phyloP scores from a whole-genome alignment of 768 basidiomycete species.

The Phlegmacium glaucopus region DNA sequence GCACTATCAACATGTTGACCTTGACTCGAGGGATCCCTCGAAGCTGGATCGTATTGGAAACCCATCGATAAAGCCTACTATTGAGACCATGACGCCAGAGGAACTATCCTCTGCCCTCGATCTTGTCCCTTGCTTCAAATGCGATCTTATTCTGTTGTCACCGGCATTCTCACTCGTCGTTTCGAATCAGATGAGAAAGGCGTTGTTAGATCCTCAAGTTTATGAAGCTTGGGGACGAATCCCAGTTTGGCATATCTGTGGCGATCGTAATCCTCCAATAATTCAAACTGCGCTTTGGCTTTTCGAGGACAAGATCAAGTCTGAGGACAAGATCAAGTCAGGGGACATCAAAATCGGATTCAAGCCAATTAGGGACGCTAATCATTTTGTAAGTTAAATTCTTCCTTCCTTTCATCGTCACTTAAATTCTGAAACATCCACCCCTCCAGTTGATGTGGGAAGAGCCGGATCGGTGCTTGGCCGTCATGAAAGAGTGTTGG shows the following conservation, averaged over 20 bases:
- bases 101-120: slow-evolving; percentile 16
- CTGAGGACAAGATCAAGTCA: slow-evolving; percentile 5
- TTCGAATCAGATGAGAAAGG: slow-evolving; percentile 17
- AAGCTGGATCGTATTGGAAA: slow-evolving; percentile 12
- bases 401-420: too few relatives aligned
- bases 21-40: slow-evolving; percentile 2
- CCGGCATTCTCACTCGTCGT: slow-evolving; percentile 5
- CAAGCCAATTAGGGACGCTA: slow-evolving; percentile 10
- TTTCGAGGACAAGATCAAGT: slow-evolving; percentile 9
- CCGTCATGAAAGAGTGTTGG: too few relatives aligned
- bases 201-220: slow-evolving; percentile 9
- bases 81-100: slow-evolving; percentile 8
- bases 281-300: slow-evolving; percentile 13
- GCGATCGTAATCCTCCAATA: slow-evolving; percentile 13
- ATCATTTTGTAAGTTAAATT: slow-evolving; percentile 19
- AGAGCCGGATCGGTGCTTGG: too few relatives aligned
- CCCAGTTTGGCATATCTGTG: slow-evolving; percentile 9
- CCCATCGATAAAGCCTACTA: slow-evolving; percentile 17
- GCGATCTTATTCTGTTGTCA: slow-evolving; percentile 7
- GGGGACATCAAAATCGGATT: slow-evolving; percentile 3
- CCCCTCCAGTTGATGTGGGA: too few relatives aligned
- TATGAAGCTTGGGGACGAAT: slow-evolving; percentile 9
- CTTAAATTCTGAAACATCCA: too few relatives aligned
- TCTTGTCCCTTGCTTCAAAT: slow-evolving; percentile 3
- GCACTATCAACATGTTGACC: slow-evolving; percentile 30